phyloP scores from a whole-genome alignment of 2,329 filamentous ascomycete species.

The Hortaea sp. region DNA sequence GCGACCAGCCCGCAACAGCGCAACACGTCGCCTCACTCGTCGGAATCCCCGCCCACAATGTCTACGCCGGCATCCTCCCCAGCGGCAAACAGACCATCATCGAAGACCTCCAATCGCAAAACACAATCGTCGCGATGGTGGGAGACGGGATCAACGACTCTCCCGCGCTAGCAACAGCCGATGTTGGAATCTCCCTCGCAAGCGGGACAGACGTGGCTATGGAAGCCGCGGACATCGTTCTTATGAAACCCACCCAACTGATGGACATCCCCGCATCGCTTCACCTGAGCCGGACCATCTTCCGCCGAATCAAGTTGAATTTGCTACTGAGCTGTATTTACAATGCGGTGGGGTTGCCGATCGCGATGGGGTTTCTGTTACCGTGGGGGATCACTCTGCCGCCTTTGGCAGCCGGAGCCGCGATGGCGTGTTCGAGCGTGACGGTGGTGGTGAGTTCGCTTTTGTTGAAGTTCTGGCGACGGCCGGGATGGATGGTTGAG shows the following conservation, averaged over 20 bases:
- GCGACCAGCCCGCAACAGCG: constrained; percentile 78
- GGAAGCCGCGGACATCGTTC: constrained; percentile 90
- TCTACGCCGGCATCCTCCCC: constrained; percentile 80
- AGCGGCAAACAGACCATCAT: constrained; percentile 86
- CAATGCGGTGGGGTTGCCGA: constrained; percentile 82
- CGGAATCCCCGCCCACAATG: constrained; percentile 64
- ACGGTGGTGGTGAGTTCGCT: constrained; percentile 79
- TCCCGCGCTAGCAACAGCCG: constrained; percentile 81
- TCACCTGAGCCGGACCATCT: constrained; percentile 72
- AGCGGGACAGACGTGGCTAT: constrained; percentile 94
- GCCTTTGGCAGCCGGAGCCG: constrained; percentile 86
- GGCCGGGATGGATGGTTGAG: constrained; percentile 68
- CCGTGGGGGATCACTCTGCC: constrained; percentile 81
- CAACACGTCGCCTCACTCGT: constrained; percentile 72
- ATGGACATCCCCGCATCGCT: constrained; percentile 87
- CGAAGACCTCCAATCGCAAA: constrained; percentile 58
- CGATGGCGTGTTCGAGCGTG: constrained; percentile 86
- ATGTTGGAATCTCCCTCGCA: constrained; percentile 85
- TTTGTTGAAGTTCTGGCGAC: constrained; percentile 74
- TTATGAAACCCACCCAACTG: constrained; percentile 86
- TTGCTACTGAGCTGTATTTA: constrained; percentile 87
- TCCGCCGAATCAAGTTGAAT: constrained; percentile 87
- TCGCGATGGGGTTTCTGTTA: constrained; percentile 93
- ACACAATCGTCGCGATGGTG: constrained; percentile 86
- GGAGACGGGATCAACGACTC: constrained; percentile 98